phyloP scores from a whole-genome alignment of 2,329 filamentous ascomycete species.

The Fusarium humuli region DNA sequence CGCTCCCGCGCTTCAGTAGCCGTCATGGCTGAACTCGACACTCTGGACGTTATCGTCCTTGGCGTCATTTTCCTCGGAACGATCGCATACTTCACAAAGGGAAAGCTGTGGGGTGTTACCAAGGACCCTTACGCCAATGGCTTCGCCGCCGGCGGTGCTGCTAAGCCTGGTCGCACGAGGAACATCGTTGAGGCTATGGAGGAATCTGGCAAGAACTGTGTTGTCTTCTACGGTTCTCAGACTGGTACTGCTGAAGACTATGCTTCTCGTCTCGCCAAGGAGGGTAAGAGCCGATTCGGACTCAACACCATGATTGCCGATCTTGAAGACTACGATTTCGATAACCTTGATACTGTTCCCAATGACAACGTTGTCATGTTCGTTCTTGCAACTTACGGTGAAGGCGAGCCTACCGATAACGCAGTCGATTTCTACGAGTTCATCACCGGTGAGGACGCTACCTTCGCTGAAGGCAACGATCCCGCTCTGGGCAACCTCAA shows the following conservation, averaged over 20 bases:
- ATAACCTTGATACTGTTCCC: slow-evolving; percentile 89
- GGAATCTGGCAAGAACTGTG: slow-evolving; percentile 94
- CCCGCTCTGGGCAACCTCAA: slow-evolving; percentile 84
- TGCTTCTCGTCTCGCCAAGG: slow-evolving; percentile 93
- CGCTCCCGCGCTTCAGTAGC: slow-evolving; percentile 31
- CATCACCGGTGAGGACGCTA: slow-evolving; percentile 81
- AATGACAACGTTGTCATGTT: slow-evolving; percentile 95
- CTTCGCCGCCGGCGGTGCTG: slow-evolving; percentile 75
- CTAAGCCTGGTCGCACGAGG: slow-evolving; percentile 85
- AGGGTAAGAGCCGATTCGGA: slow-evolving; percentile 95
- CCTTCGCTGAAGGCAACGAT: slow-evolving; percentile 81
- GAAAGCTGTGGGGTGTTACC: slow-evolving; percentile 87
- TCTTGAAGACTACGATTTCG: slow-evolving; percentile 96
- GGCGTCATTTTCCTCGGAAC: slow-evolving; percentile 86
- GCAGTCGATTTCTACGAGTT: slow-evolving; percentile 99
- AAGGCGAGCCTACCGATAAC: slow-evolving; percentile 98
- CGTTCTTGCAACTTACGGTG: slow-evolving; percentile 95
- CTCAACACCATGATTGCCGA: slow-evolving; percentile 99
- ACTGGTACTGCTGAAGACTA: slow-evolving; percentile 99
- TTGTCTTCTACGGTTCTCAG: slow-evolving; percentile 98
- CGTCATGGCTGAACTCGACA: slow-evolving; percentile 94
- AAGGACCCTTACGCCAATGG: slow-evolving; percentile 90
- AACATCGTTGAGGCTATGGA: slow-evolving; percentile 97
- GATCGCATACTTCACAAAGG: slow-evolving; percentile 96
- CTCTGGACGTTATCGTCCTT: slow-evolving; percentile 93